Base-by-base conservation (phyloP, 331 rosid genomes). In the Spiraea crenata region DNA sequence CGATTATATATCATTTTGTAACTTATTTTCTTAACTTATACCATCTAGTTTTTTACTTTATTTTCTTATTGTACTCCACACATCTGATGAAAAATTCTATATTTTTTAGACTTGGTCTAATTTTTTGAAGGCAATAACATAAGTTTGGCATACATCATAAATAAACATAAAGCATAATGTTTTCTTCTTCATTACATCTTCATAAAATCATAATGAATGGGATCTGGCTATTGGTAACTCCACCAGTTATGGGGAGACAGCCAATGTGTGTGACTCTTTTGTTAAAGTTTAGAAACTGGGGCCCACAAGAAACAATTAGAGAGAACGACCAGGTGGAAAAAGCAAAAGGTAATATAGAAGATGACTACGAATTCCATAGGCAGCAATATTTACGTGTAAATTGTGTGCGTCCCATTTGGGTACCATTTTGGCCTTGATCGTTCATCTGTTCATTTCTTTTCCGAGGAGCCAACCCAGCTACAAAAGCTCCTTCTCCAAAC, bases 291-390 rank as follows among this genome's bases (percentile, higher is more conserved):
- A 1, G 0, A 16, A 19, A 8, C 15, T 7, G 76, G 76, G 76
- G 9, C 76, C 69, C 76, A 9, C 0, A 70, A 70, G 58, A 25
- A 42, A 17, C 47, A 25, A 57, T 6, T 0, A 16, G 47, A n/a
- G 66, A 57, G 35, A 45, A 19, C 11, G 20, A 25, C 46, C 55
- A 63, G 55, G 56, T 48, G 70, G 41, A 57, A 38, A 70, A 70
- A 57, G 66, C 74, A 70, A 57, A 70, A 65, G 70, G 38, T 14
- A 8, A 35, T 38, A 45, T 42, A 20, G 3, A 6, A 52, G 48
- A 75, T 58, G 69, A 68, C 69, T 51, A 3, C 34, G 74, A 59
- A 35, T 41, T 16, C 55, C 48, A 75, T 17, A 11, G 15, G 57
- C 5, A 11, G 67, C 56, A 46, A 10, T 65, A 31, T 14, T 47